These are phyloP conservation scores for Triticum dicoccoides DNA, from an alignment of 176 grass and related monocot species.

Conservation along the genomic window DNA sequence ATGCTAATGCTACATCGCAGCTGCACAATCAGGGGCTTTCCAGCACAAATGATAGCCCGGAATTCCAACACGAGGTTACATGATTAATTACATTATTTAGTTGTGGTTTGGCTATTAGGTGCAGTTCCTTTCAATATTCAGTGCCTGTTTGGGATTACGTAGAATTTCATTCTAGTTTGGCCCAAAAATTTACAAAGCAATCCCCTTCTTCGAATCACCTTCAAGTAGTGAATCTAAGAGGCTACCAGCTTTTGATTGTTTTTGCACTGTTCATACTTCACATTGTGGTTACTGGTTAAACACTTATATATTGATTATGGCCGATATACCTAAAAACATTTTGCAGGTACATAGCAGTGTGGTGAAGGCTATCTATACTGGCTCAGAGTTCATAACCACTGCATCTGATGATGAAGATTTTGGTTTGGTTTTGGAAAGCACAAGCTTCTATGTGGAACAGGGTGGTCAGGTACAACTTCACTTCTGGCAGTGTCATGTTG, in stretches of 20 bases:
- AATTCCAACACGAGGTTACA: conserved; percentile 71
- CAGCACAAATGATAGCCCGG: conserved; percentile 79
- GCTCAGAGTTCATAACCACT: conserved; percentile 53
- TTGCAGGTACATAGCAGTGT: conserved; percentile 78
- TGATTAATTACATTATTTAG: background rate
- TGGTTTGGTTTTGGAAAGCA: conserved; percentile 90
- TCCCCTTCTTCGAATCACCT: background rate
- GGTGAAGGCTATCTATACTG: conserved; percentile 88
- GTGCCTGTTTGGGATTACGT: background rate
- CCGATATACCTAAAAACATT: conserved; percentile 30
- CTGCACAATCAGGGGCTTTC: conserved; percentile 55
- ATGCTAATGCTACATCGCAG: conserved; percentile 81
- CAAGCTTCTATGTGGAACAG: conserved; percentile 97
- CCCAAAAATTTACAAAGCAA: background rate
- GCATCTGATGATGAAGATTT: conserved; percentile 48
- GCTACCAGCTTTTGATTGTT: background rate
- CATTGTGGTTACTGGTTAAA: background rate
- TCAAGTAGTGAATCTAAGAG: background rate
- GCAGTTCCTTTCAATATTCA: background rate
- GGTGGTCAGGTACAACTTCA: conserved; percentile 77
- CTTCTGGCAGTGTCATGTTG: background rate
- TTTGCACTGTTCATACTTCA: background rate
- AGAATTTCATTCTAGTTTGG: background rate
- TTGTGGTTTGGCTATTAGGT: background rate
- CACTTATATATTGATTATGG: background rate